Base-by-base conservation (phyloP, 176 grass and related monocot genomes). In the Rhynchospora tenuis region DNA sequence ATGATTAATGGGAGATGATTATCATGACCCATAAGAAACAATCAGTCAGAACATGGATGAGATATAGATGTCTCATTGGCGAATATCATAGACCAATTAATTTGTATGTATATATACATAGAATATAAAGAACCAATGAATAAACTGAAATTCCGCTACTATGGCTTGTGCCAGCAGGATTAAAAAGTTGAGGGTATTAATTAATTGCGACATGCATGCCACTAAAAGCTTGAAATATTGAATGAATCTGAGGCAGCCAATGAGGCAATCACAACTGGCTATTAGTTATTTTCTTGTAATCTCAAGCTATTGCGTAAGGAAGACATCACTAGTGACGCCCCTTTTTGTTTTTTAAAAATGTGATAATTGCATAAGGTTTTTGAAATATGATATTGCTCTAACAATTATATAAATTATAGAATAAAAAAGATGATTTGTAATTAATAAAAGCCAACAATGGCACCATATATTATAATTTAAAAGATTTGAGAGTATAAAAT, bases 51-150 rank as follows among this genome's bases (percentile, higher is more conserved):
- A 73, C 4, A 48, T 69, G 70, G 22, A 73, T 64, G 26, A 27
- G 27, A 64, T 73, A 73, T 19, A 50, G 69, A 42, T 73, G 38
- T 48, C 19, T 73, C 44, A 4, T 64, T 31, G 7, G 22, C 51
- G 45, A 51, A 74, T 22, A 27, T 74, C 46, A 74, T 51, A 15
- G 47, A 74, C 13, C 71, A 74, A 50, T 27, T 52, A 74, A 74
- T 74, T 74, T 74, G 46, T 26, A 74, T 74, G 71, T 28, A 71
- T 71, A 71, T 45, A 12, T 56, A 56, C 20, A 20, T 60, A 60
- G 6, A 73, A 73, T 23, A 47, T 2, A 73, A 73, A 50, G 22
- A 46, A 73, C 70, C 31, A 26, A 50, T 50, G 42, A 73, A 50
- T 14, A 1, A 3, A 29, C 29, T 33, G 63, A 33, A 12, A 13